Evolutionary conservation across 2,329 filamentous ascomycete genomes (phyloP).

Genomic region (Sporothrix humicola): DNA sequence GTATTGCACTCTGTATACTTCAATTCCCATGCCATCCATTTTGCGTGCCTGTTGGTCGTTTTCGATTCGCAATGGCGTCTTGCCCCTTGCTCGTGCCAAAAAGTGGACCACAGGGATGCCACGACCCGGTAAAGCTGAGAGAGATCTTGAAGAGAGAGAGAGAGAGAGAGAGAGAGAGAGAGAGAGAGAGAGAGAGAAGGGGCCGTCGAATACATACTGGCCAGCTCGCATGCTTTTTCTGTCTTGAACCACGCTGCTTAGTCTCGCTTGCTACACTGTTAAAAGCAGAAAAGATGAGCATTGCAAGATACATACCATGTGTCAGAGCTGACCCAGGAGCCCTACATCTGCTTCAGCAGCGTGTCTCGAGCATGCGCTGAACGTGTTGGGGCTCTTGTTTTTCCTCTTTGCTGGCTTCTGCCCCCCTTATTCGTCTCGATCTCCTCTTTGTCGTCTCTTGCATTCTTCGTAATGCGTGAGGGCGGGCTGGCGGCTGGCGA

Average conservation of each 20-base stretch:
- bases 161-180: too few relatives aligned
- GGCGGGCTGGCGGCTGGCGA: background rate
- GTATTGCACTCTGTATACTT: background rate
- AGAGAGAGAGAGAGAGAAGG: background rate
- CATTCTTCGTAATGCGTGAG: background rate
- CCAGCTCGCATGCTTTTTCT: constrained; percentile 1
- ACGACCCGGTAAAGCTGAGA: background rate
- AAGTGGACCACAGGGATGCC: constrained; percentile 1
- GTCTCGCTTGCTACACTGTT: background rate
- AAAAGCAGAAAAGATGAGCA: constrained; percentile 19
- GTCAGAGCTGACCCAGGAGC: constrained; percentile 14
- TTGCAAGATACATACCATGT: background rate
- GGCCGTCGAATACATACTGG: background rate
- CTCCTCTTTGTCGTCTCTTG: background rate
- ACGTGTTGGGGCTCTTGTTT: background rate
- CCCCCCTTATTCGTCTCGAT: background rate
- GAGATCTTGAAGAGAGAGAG: background rate
- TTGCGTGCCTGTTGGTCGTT: background rate
- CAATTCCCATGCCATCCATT: background rate
- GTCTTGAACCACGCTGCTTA: background rate
- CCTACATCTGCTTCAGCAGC: too few relatives aligned
- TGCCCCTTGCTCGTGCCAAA: constrained; percentile 1
- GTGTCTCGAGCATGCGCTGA: background rate
- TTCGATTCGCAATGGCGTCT: background rate
- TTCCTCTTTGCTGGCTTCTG: background rate